Base-by-base conservation (phyloP, 352 stramenopile genomes). In the Phytophthora pluvialis region DNA sequence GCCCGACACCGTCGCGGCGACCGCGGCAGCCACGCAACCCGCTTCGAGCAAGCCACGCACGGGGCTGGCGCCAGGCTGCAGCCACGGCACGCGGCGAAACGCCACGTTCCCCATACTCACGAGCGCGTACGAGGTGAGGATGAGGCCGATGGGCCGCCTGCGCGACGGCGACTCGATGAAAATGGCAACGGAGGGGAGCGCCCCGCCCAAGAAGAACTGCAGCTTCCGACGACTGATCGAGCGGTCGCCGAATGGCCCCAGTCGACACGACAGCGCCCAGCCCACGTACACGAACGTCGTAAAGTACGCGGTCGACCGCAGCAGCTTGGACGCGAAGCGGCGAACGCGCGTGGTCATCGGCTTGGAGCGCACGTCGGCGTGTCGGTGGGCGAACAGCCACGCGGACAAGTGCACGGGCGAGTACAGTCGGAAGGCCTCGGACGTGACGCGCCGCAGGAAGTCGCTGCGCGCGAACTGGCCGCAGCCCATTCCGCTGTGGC, bases 71-170 rank as follows among this genome's bases (percentile, higher is more conserved):
- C 67, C 65, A 16, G 67, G 70, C 53, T 81, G 58, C 16, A 89
- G 61, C 75, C 69, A 84, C 16, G 46, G 16, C 50, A 83, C 46
- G 3, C 66, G 44, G 18, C 73, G 60, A 21, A 72, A 74, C 4
- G 73, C 51, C 15, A 89, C 79, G 3, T 67, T 75, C 26, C 71
- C 72, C 43, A 86, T 65, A 39, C 79, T 90, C 45, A 88, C 60
- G 6, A 86, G 79, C 58, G 70, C 70, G 36, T 90, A 90, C 33
- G 81, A 86, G 16, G 72, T 71, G 42, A 90, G 78, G 60, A 90
- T 86, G 7, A 90, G 70, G 13, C 75, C 79, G 44, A 89, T 85
- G 1, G 78, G 79, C 2, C 71, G 69, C 16, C 80, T 60, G 16
- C 81, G 64, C 8, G 75, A 80, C 2, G 70, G 68, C 4, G 74